A percentile compares a stretch with the other conserved stretches of the same genome.
Conservation (phyloP, 2,329 filamentous ascomycete species). For the Colletotrichum theobromicola region DNA sequence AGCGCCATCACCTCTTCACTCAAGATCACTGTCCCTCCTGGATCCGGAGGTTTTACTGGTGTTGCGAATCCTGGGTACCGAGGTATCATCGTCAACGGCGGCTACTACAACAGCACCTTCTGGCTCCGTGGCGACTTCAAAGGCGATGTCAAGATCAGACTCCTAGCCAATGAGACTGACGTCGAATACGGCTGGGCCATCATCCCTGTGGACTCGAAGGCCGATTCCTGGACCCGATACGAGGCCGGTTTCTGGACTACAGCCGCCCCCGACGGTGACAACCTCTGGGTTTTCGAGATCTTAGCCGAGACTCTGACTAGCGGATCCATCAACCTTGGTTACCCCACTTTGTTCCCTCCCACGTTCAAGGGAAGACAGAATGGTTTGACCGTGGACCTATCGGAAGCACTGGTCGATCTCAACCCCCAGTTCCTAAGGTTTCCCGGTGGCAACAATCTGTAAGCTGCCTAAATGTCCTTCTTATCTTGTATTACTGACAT, state of each 20-base stretch:
- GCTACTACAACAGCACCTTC: background rate
- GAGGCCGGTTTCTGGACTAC: background rate
- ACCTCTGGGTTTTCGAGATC: background rate
- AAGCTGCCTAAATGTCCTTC: accelerated
- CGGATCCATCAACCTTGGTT: background rate
- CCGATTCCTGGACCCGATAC: background rate
- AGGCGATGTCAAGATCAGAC: background rate
- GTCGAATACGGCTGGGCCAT: background rate
- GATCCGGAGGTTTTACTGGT: background rate
- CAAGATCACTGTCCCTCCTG: background rate
- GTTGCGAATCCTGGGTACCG: background rate
- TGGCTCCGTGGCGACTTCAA: background rate
- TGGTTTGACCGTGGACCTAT: background rate
- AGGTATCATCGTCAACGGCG: background rate
- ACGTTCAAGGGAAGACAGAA: background rate
- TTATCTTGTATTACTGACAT: background rate
- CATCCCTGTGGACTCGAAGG: background rate
- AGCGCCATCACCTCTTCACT: background rate
- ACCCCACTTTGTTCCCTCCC: background rate
- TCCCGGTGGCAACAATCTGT: background rate
- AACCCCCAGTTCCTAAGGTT: background rate
- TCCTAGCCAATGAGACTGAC: background rate
- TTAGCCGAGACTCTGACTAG: background rate
- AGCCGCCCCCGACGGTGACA: background rate
- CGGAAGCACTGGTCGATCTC: background rate